Evolutionary conservation across 768 basidiomycete species (phyloP).

Genomic region (Dioszegia hungarica): DNA sequence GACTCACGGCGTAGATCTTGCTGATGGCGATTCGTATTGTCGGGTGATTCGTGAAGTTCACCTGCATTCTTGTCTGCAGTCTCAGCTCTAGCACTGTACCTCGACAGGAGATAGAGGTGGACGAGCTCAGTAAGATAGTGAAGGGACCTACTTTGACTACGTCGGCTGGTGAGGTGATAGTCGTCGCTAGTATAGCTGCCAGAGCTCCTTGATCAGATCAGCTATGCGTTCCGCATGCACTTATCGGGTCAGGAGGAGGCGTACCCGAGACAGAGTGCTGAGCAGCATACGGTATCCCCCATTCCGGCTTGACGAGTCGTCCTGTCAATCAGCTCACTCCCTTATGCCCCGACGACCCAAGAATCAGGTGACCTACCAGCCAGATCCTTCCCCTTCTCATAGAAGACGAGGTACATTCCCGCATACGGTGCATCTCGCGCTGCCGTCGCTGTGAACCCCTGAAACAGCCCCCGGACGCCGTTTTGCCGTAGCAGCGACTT

Average conservation of each 20-base stretch:
- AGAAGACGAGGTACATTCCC: conserved; percentile 79
- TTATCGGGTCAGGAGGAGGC: not conserved
- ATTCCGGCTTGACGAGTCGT: conserved; percentile 19
- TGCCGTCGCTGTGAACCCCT: conserved; percentile 79
- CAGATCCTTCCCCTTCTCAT: conserved; percentile 78
- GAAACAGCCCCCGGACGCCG: conserved; percentile 74
- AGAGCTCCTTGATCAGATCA: conserved; percentile 58
- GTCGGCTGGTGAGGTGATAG: conserved; percentile 87
- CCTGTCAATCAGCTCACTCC: not conserved
- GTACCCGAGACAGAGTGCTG: conserved; percentile 46
- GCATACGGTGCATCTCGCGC: conserved; percentile 93
- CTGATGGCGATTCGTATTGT: conserved; percentile 62
- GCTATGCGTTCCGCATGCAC: not conserved
- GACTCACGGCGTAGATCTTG: conserved; percentile 65
- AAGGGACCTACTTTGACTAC: conserved; percentile 73
- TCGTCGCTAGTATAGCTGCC: conserved; percentile 77
- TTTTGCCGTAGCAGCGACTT: conserved; percentile 37
- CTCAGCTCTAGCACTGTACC: not conserved
- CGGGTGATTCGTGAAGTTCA: conserved; percentile 73
- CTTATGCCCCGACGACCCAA: not conserved
- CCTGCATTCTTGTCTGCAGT: conserved; percentile 78
- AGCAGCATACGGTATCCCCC: conserved; percentile 40
- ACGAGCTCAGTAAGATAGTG: not conserved
- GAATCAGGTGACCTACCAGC: no score
- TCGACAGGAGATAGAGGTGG: conserved; percentile 48